Base-by-base conservation (phyloP, 2,329 filamentous ascomycete genomes). In the Dendrostoma leiphaemia region DNA sequence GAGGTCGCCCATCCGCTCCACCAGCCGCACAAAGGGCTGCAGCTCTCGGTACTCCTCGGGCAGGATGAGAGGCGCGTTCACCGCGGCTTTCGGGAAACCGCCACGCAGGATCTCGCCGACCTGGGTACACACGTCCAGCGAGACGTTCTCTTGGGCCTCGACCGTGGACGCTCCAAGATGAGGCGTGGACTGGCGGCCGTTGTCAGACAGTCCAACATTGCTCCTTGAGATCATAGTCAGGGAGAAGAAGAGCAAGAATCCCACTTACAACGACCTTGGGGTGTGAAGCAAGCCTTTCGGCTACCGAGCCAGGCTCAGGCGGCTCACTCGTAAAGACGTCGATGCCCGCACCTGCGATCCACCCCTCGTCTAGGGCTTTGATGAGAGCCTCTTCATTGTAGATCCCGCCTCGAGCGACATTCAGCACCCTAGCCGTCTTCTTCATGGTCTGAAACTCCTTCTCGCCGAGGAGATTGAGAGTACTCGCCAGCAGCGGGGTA, bases 81-180 rank as follows among this genome's bases (percentile, higher is more conserved):
- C 89, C 5, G 89, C 89, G 19, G 81, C 84, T 1, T 88, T 88
- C 0, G 90, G 89, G 1, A 92, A 76, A 0, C 87, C 86, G 3
- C 89, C 89, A 0, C 78, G 76, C 2, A 94, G 74, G 38, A 93
- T 90, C 54, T 86, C 81, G 0, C 89, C 77, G 12, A 92, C 88
- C 70, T 94, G 89, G 31, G 86, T 85, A 68, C 89, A 93, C 8
- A 93, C 90, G 62, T 93, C 90, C 59, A 92, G 81, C 1, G 86
- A 89, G 3, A 92, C 89, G 58, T 91, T 92, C 64, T 93, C 89
- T 67, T 94, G 89, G 0, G 90, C 90, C 75, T 94, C 90, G 31
- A 88, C 80, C 0, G 90, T 94, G 0, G 85, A 90, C 0, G 90
- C 90, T 7, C 89, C 89, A 0, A 94, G 76, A 67, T 94, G 90